These are phyloP conservation scores for Tetracladium maxilliforme DNA, from an alignment of 2,329 filamentous ascomycete genomes.

Conservation along the genomic window DNA sequence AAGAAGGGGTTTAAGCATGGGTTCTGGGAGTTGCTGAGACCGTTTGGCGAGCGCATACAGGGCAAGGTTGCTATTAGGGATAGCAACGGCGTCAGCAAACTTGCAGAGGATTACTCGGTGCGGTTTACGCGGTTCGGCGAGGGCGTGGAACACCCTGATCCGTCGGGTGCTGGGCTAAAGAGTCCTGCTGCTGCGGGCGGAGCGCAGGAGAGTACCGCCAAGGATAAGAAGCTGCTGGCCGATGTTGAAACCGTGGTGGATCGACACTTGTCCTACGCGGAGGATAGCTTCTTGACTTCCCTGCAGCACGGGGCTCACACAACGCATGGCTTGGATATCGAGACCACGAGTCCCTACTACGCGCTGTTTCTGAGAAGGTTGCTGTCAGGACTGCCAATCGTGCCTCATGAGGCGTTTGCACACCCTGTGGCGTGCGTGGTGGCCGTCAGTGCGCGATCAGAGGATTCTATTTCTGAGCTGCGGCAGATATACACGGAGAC, in stretches of 20 bases:
- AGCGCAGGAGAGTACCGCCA: slow-evolving; percentile 4
- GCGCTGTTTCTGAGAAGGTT: slow-evolving; percentile 71
- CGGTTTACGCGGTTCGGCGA: slow-evolving; percentile 64
- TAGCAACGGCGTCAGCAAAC: slow-evolving; percentile 69
- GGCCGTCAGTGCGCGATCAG: slow-evolving; percentile 81
- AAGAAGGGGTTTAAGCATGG: slow-evolving; percentile 78
- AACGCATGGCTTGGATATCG: slow-evolving; percentile 25
- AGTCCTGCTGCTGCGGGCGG: slow-evolving; percentile 2
- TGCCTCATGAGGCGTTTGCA: slow-evolving; percentile 81
- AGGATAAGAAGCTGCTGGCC: slow-evolving; percentile 20
- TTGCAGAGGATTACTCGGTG: slow-evolving; percentile 81
- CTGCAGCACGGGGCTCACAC: slow-evolving; percentile 21
- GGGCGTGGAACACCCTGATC: slow-evolving; percentile 35
- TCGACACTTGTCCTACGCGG: slow-evolving; percentile 62
- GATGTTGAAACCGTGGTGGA: slow-evolving; percentile 73
- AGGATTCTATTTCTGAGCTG: slow-evolving; percentile 73
- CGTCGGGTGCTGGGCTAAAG: slow-evolving; percentile 11
- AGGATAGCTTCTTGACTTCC: too few relatives aligned
- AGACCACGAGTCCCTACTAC: slow-evolving; percentile 67
- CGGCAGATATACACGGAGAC: slow-evolving; percentile 73
- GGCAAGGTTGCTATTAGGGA: slow-evolving; percentile 86
- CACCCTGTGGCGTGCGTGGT: slow-evolving; percentile 93
- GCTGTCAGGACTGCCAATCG: slow-evolving; percentile 63
- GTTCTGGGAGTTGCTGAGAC: slow-evolving; percentile 71
- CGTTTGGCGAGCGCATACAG: slow-evolving; percentile 77